Conservation (phyloP, 1,284 basidiomycete genomes). For the Mycosarcoma mackinlayi region DNA sequence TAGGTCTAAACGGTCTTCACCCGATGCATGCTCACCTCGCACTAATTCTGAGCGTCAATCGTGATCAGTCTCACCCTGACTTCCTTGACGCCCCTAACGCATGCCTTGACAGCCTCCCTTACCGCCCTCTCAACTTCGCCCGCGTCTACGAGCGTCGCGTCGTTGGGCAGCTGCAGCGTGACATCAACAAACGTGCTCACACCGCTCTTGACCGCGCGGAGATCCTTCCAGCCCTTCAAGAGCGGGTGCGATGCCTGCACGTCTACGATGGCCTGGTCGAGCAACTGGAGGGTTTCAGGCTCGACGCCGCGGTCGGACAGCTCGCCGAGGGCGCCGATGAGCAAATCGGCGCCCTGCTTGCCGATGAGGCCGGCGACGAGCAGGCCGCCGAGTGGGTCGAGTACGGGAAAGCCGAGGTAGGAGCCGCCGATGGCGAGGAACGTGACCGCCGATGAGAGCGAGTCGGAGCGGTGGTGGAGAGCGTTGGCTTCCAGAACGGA, state of each 20-base stretch:
- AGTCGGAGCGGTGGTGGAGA: slow-evolving; percentile 89
- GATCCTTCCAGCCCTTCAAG: slow-evolving; percentile 53
- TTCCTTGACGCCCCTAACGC: slow-evolving; percentile 55
- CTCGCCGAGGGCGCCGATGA: slow-evolving; percentile 81
- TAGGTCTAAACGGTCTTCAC: no score
- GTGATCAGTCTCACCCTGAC: slow-evolving; percentile 48
- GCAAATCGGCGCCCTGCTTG: slow-evolving; percentile 80
- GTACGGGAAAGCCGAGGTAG: slow-evolving; percentile 82
- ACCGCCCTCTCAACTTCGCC: slow-evolving; percentile 47
- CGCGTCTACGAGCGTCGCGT: slow-evolving; percentile 43
- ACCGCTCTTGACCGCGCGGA: slow-evolving; percentile 58
- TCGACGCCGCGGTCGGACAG: slow-evolving; percentile 86
- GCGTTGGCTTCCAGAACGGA: slow-evolving; percentile 78
- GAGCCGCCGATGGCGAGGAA: slow-evolving; percentile 73
- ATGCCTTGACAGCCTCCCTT: slow-evolving; percentile 25
- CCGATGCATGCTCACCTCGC: not conserved
- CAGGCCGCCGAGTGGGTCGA: slow-evolving; percentile 93
- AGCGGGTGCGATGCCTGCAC: slow-evolving; percentile 26
- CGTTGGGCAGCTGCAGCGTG: slow-evolving; percentile 48
- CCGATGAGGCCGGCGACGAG: slow-evolving; percentile 90
- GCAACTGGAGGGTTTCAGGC: slow-evolving; percentile 72
- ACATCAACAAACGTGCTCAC: slow-evolving; percentile 62
- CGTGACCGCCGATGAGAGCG: slow-evolving; percentile 57
- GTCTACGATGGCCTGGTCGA: slow-evolving; percentile 72
- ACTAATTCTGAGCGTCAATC: slow-evolving; percentile 26